Conservation (phyloP, 2,329 filamentous ascomycete genomes). For the Ceratocystis colombiana region DNA sequence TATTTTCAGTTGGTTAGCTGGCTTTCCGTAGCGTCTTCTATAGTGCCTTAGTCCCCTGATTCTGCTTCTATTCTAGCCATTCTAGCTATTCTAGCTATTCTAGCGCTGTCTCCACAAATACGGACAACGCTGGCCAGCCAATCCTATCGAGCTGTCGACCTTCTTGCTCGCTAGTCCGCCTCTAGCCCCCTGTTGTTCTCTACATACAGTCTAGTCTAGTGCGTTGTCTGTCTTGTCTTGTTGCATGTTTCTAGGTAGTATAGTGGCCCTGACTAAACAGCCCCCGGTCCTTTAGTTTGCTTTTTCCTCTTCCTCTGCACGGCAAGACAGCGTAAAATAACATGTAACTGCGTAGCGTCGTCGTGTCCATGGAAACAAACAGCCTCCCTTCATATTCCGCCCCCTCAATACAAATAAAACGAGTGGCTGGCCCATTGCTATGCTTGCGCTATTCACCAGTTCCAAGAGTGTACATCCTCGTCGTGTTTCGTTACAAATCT, state of each 20-base stretch:
- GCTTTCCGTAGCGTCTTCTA: background rate
- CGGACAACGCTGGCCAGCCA: background rate
- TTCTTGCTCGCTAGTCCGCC: background rate
- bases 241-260: background rate
- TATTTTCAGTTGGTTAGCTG: background rate
- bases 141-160: background rate
- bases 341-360: background rate
- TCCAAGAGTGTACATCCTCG: background rate
- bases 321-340: background rate
- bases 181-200: slow-evolving; percentile 7
- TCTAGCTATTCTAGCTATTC: too few relatives aligned
- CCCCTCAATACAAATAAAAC: background rate
- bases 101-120: too few relatives aligned
- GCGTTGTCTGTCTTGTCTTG: slow-evolving; percentile 1
- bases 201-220: background rate
- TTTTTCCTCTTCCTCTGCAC: too few relatives aligned
- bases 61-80: background rate
- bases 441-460: background rate
- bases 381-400: background rate
- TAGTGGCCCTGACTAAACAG: background rate
- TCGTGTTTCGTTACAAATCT: slow-evolving; percentile 4
- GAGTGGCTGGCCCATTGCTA: background rate
- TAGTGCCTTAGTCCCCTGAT: background rate
- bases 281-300: too few relatives aligned
- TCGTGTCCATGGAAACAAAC: background rate